A percentile compares a stretch with the other conserved stretches of the same genome.
Conservation (phyloP, 202 grass and related monocot genomes). For the Schoenoplectus tabernaemontani region DNA sequence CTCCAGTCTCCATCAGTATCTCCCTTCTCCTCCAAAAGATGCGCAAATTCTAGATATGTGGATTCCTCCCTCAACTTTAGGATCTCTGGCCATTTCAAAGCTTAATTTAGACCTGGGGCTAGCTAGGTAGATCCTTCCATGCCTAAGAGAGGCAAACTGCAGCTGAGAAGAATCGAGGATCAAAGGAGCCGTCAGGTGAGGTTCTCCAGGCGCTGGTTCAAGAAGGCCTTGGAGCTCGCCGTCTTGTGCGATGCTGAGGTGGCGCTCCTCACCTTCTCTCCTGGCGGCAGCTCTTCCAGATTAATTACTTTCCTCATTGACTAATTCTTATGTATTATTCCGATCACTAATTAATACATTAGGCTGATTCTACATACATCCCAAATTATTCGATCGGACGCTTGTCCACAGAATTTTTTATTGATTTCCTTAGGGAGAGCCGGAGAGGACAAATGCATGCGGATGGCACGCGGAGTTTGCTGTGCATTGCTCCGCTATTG, state of each 20-base stretch:
- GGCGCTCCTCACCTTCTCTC: slow-evolving; percentile 29
- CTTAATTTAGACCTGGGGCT: neutral
- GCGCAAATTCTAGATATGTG: slow-evolving; percentile 6
- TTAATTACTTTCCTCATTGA: neutral
- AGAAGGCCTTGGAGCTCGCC: slow-evolving; percentile 31
- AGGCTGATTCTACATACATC: neutral
- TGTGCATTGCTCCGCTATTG: neutral
- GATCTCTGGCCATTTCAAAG: neutral
- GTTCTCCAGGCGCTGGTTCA: slow-evolving; percentile 28
- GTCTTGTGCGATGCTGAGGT: slow-evolving; percentile 27
- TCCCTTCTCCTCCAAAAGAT: neutral
- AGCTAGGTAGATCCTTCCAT: neutral
- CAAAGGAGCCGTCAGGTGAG: slow-evolving; percentile 24
- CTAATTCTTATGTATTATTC: neutral
- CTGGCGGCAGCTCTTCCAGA: slow-evolving; percentile 19
- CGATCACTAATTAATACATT: neutral
- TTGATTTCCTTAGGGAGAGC: neutral
- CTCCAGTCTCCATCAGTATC: neutral
- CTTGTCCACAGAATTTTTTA: neutral
- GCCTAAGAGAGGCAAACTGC: slow-evolving; percentile 17
- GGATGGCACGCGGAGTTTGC: neutral
- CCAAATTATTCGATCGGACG: neutral
- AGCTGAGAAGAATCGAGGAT: slow-evolving; percentile 27
- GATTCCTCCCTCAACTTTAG: neutral
- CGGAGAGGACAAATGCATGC: neutral